Evolutionary conservation across 257 asterid genomes (phyloP), one percentile per base, ranked within the genome.

Genomic region (Eucommia ulmoides): DNA sequence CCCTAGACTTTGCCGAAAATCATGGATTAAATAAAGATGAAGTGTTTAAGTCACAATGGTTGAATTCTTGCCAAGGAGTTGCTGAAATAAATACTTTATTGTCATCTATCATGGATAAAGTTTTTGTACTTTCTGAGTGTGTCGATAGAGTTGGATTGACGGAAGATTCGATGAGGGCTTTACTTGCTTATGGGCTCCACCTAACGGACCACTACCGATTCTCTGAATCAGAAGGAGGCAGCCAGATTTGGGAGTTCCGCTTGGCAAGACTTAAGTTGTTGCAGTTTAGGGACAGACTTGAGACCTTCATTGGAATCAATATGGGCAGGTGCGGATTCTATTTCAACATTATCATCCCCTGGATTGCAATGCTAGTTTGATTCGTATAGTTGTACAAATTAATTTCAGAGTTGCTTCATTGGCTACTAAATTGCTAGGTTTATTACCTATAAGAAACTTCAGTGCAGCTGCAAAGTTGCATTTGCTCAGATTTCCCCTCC

Each of bases 261-360:
- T 23, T 86, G 60, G 81, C 81, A 61, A 80, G 99, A 58, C 88
- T 91, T 24, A 83, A 77, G 56, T 68, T 91, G 65, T 65, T 91
- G 55, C 91, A 73, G 62, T 78, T 61, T 63, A 75, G 81, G 59
- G 99, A 91, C 71, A 78, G 83, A 71, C 75, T 91, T 45, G 99
- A 91, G 78, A 86, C 99, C 48, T 91, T 86, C 78, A 63, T 91
- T 61, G 95, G 94, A 55, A 83, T 91, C 68, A 91, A 77, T 65
- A 91, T 80, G 96, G 98, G 96, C 81, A 91, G 99, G 99, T 91
- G 70, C 15, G n/a, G 48, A 42, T 29, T 29, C 12, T 29, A 29
- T 29, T 29, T 29, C 12, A n/a, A n/a, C n/a, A n/a, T n/a, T n/a
- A n/a, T n/a, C n/a, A n/a, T n/a, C n/a, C n/a, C n/a, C n/a, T n/a